Evolutionary conservation across 306 rosid species (phyloP).

Genomic region (Oemleria cerasiformis): DNA sequence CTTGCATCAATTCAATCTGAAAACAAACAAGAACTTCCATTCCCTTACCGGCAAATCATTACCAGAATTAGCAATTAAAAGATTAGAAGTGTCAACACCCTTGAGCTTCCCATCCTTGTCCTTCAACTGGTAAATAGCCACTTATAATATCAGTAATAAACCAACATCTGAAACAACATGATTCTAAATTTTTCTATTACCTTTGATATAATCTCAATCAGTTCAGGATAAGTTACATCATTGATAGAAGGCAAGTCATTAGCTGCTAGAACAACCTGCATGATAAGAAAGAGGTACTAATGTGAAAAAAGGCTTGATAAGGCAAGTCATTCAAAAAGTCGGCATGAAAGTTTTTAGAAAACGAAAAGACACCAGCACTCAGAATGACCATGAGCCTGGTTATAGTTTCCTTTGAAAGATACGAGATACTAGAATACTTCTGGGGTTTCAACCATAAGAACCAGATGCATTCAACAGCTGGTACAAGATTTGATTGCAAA

Average conservation of each 20-base stretch:
- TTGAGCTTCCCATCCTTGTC: slow-evolving; percentile 58
- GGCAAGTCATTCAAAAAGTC: slow-evolving; percentile 7
- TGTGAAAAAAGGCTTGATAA: slow-evolving; percentile 20
- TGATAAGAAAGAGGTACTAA: slow-evolving; percentile 11
- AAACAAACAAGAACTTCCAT: slow-evolving; percentile 4
- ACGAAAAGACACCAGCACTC: slow-evolving; percentile 13
- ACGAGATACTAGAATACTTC: neutral
- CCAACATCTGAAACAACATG: slow-evolving; percentile 21
- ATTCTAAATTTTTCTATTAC: slow-evolving; percentile 29
- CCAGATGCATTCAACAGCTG: slow-evolving; percentile 7
- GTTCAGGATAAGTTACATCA: slow-evolving; percentile 73
- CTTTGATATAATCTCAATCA: slow-evolving; percentile 76
- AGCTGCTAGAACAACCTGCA: slow-evolving; percentile 95
- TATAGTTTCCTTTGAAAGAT: neutral
- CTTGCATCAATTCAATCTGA: slow-evolving; percentile 11
- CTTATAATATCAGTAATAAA: slow-evolving; percentile 21
- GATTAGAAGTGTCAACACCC: slow-evolving; percentile 77
- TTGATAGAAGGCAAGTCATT: slow-evolving; percentile 96
- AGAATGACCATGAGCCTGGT: neutral
- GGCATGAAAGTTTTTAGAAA: neutral
- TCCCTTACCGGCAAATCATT: slow-evolving; percentile 94
- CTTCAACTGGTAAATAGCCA: slow-evolving; percentile 64
- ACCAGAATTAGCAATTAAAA: slow-evolving; percentile 80
- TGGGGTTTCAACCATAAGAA: slow-evolving; percentile 1
- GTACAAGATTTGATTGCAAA: slow-evolving; percentile 33